Percentiles rank a stretch among this genome's conserved stretches.
Conservation (phyloP, 2,329 filamentous ascomycete species). For the Alternaria viburni region DNA sequence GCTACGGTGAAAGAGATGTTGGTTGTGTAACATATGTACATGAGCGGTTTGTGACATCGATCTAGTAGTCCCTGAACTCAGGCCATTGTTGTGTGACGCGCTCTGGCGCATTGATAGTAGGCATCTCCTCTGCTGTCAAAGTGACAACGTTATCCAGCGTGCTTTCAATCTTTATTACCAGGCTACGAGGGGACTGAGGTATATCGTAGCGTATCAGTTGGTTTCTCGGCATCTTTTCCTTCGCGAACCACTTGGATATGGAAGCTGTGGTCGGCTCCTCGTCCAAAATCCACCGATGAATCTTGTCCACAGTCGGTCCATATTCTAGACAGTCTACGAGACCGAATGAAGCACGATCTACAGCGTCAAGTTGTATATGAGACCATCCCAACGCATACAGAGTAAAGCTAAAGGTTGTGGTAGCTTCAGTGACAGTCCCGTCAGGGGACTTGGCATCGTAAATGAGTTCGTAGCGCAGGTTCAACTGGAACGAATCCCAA, state of each 20-base stretch:
- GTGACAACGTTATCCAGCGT: background rate
- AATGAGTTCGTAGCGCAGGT: background rate
- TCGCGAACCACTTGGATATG: background rate
- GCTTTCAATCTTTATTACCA: background rate
- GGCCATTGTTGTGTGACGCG: background rate
- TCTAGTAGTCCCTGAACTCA: background rate
- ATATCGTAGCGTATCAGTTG: background rate
- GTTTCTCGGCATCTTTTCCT: background rate
- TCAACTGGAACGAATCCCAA: background rate
- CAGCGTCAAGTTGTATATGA: background rate
- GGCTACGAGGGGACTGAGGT: background rate
- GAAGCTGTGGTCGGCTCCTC: background rate
- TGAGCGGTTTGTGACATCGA: background rate
- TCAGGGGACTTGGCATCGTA: background rate
- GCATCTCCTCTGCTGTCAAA: background rate
- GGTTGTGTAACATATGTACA: background rate
- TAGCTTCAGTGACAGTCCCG: background rate
- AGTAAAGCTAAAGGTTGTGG: background rate
- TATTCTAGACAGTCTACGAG: background rate
- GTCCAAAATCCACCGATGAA: background rate
- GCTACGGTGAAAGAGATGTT: background rate
- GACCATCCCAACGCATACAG: background rate
- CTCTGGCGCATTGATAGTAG: background rate
- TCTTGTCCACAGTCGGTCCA: background rate
- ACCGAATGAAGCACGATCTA: background rate